These are phyloP conservation scores for Stereocaulon alpinum DNA, from an alignment of 495 filamentous ascomycete genomes.

Conservation along the genomic window DNA sequence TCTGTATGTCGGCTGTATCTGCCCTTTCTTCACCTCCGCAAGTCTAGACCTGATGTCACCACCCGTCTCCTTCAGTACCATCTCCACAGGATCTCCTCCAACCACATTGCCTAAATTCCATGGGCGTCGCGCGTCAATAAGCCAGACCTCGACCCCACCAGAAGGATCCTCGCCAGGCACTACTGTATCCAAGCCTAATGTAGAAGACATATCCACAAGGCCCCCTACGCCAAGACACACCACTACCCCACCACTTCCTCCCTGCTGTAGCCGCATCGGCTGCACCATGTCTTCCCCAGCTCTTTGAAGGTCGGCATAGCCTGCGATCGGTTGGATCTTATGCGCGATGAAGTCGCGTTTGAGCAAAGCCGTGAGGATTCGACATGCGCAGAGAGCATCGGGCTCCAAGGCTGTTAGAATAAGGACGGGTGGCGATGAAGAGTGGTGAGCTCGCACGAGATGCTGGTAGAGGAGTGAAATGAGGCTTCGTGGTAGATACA, in stretches of 20 bases:
- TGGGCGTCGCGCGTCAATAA: slow-evolving; percentile 80
- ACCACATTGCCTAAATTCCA: slow-evolving; percentile 96
- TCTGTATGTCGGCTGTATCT: slow-evolving; percentile 57
- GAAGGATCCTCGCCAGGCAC: slow-evolving; percentile 48
- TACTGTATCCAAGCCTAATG: slow-evolving; percentile 51
- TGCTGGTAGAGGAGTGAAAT: slow-evolving; percentile 85
- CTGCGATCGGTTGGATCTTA: slow-evolving; percentile 89
- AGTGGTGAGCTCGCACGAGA: slow-evolving; percentile 68
- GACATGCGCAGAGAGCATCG: slow-evolving; percentile 89
- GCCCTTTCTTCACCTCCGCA: slow-evolving; percentile 49
- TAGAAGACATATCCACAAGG: slow-evolving; percentile 68
- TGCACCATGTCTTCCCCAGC: slow-evolving; percentile 64
- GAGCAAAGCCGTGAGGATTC: slow-evolving; percentile 80
- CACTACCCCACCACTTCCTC: slow-evolving; percentile 75
- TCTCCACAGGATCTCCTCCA: slow-evolving; percentile 50
- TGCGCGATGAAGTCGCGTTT: slow-evolving; percentile 98
- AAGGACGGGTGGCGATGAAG: slow-evolving; percentile 79
- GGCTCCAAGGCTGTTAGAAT: slow-evolving; percentile 89
- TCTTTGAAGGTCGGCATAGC: slow-evolving; percentile 79
- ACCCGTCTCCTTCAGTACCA: slow-evolving; percentile 38
- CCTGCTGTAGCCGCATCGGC: slow-evolving; percentile 71
- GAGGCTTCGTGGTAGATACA: slow-evolving; percentile 90
- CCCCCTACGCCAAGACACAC: slow-evolving; percentile 90
- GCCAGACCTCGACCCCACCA: slow-evolving; percentile 82
- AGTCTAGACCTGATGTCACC: slow-evolving; percentile 42